phyloP scores from a whole-genome alignment of 345 rosid species.

The Nasturtium officinale region DNA sequence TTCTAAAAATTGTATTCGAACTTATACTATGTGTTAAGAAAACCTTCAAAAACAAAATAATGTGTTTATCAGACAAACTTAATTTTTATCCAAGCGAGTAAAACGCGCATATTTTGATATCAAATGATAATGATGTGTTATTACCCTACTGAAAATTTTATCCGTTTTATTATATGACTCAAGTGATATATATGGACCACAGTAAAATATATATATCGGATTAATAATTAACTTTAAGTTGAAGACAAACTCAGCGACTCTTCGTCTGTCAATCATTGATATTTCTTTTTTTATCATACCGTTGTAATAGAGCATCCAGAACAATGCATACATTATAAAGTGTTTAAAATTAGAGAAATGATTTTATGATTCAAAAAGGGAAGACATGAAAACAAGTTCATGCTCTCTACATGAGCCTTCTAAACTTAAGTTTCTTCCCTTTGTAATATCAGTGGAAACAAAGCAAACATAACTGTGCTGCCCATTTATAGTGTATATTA shows the following conservation, averaged over 20 bases:
- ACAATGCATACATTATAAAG: not conserved
- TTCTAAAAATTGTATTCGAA: not conserved
- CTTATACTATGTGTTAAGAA: too few species aligned
- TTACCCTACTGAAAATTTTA: not conserved
- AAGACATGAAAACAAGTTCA: slow-evolving; percentile 42
- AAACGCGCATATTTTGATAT: not conserved
- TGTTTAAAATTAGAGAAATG: not conserved
- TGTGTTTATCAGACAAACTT: too few species aligned
- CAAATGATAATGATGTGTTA: not conserved
- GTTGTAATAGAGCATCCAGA: slow-evolving; percentile 1
- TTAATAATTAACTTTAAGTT: not conserved
- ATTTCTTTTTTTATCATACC: not conserved
- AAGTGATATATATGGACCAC: slow-evolving; percentile 12
- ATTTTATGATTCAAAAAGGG: slow-evolving; percentile 15
- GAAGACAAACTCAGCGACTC: slow-evolving; percentile 15
- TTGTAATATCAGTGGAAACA: slow-evolving; percentile 24
- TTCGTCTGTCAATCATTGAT: slow-evolving; percentile 29
- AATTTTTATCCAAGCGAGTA: too few species aligned
- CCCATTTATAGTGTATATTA: slow-evolving; percentile 3
- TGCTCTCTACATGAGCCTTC: slow-evolving; percentile 34
- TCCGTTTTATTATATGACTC: not conserved
- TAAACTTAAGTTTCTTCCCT: slow-evolving; percentile 1
- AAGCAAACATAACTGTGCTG: not conserved
- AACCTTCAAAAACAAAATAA: too few species aligned
- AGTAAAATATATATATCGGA: not conserved